These are phyloP conservation scores for Chaetothyriales sp. DNA, from an alignment of 2,329 filamentous ascomycete species.

Conservation along the genomic window DNA sequence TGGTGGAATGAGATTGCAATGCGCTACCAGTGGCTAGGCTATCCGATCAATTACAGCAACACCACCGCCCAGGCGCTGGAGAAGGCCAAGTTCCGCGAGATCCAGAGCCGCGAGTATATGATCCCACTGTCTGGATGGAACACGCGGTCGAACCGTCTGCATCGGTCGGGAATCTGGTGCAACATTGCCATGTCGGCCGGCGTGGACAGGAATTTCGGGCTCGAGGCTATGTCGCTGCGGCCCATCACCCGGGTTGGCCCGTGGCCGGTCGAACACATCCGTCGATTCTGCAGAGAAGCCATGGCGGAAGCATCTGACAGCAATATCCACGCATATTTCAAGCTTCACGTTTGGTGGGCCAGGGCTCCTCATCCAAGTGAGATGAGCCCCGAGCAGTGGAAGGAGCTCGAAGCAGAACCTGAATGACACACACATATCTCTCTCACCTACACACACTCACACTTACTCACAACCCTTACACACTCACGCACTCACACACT, in stretches of 20 bases:
- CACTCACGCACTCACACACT: too few species aligned
- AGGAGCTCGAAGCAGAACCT: neutral
- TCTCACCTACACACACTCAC: too few species aligned
- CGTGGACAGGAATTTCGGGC: constrained; percentile 12
- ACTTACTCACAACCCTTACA: too few species aligned
- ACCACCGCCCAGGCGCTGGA: constrained; percentile 46
- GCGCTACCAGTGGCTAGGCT: constrained; percentile 50
- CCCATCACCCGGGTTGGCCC: constrained; percentile 52
- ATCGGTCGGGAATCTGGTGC: constrained; percentile 66
- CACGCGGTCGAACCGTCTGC: constrained; percentile 41
- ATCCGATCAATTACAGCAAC: constrained; percentile 49
- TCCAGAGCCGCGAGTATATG: constrained; percentile 53
- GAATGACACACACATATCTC: neutral
- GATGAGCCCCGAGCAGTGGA: neutral
- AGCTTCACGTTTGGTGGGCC: constrained; percentile 26
- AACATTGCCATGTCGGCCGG: constrained; percentile 62
- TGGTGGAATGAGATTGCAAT: constrained; percentile 46
- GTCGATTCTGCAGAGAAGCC: constrained; percentile 46
- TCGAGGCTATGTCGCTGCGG: constrained; percentile 58
- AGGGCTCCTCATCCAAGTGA: constrained; percentile 4
- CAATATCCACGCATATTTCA: constrained; percentile 54
- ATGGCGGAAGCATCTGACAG: constrained; percentile 54
- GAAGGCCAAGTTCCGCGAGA: constrained; percentile 62
- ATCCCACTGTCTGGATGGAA: constrained; percentile 65
- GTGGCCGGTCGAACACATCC: constrained; percentile 49